These are phyloP conservation scores for Geosmithia putterillii DNA, from an alignment of 2,329 filamentous ascomycete genomes.

Conservation along the genomic window DNA sequence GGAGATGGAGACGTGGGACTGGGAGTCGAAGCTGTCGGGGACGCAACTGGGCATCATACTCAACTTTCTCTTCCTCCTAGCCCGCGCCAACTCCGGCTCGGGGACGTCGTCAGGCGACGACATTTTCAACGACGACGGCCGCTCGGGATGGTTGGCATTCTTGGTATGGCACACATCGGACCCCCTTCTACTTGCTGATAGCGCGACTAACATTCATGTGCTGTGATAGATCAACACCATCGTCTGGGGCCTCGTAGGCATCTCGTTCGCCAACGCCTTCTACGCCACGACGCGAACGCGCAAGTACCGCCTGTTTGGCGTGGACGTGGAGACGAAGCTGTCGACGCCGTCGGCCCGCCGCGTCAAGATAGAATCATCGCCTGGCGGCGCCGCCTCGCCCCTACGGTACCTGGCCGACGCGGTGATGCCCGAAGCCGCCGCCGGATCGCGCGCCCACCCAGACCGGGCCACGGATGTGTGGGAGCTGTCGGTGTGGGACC, in stretches of 20 bases:
- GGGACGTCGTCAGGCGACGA: conserved; percentile 58
- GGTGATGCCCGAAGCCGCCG: conserved; percentile 58
- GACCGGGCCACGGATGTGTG: conserved; percentile 79
- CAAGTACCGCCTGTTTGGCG: conserved; percentile 85
- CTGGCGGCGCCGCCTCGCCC: conserved; percentile 59
- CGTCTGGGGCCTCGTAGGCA: conserved; percentile 53
- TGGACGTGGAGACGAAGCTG: conserved; percentile 62
- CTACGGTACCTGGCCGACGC: conserved; percentile 60
- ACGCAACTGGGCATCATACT: conserved; percentile 61
- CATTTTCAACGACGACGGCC: conserved; percentile 64
- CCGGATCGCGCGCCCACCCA: conserved; percentile 75
- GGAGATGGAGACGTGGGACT: conserved; percentile 82
- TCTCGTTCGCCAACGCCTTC: conserved; percentile 65
- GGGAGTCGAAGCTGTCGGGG: conserved; percentile 72
- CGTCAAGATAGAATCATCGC: conserved; percentile 78
- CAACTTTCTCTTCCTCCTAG: conserved; percentile 72
- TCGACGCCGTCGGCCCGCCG: conserved; percentile 77
- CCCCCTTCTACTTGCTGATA: conserved; percentile 6
- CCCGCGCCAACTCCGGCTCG: conserved; percentile 61
- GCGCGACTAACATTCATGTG: not conserved
- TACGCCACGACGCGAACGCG: conserved; percentile 74
- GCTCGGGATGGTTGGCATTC: conserved; percentile 52
- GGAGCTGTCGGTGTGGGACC: conserved; percentile 92
- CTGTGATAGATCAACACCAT: conserved; percentile 49
- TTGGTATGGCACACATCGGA: too few relatives aligned